Conservation (phyloP, 2,329 filamentous ascomycete genomes). For the Monilinia polystroma region DNA sequence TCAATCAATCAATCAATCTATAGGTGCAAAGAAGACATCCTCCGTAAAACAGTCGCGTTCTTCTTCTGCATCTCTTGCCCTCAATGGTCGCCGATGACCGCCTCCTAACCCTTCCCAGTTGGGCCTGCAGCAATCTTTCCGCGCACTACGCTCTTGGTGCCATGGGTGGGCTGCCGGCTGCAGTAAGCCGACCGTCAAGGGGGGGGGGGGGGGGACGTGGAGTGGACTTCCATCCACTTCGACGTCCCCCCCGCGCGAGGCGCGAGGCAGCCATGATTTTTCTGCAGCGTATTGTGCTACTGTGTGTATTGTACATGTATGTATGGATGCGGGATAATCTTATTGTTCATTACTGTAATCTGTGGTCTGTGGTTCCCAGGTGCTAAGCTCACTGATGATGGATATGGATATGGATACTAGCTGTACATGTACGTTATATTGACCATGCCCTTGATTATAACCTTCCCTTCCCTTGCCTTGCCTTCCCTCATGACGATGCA, state of each 20-base stretch:
- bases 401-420: too few species aligned
- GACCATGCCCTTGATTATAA: too few species aligned
- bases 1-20: too few species aligned
- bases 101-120: conserved; percentile 8
- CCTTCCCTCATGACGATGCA: too few species aligned
- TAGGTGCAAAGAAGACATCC: conserved; percentile 1
- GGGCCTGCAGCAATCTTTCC: conserved; percentile 5
- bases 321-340: not conserved
- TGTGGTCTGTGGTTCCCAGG: too few species aligned
- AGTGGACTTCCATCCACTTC: not conserved
- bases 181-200: conserved; percentile 4
- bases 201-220: too few species aligned
- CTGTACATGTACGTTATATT: too few species aligned
- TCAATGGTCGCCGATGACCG: conserved; percentile 16
- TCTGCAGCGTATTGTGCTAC: not conserved
- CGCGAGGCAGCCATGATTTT: conserved; percentile 15
- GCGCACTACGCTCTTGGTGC: not conserved
- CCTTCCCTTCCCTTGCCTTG: too few species aligned
- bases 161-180: not conserved
- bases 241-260: not conserved
- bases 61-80: not conserved
- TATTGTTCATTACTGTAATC: too few species aligned
- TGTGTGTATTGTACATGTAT: too few species aligned
- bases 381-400: too few species aligned
- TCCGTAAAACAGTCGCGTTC: not conserved